Base-by-base conservation (phyloP, 169 alveolate genomes). In the Babesia microti region DNA sequence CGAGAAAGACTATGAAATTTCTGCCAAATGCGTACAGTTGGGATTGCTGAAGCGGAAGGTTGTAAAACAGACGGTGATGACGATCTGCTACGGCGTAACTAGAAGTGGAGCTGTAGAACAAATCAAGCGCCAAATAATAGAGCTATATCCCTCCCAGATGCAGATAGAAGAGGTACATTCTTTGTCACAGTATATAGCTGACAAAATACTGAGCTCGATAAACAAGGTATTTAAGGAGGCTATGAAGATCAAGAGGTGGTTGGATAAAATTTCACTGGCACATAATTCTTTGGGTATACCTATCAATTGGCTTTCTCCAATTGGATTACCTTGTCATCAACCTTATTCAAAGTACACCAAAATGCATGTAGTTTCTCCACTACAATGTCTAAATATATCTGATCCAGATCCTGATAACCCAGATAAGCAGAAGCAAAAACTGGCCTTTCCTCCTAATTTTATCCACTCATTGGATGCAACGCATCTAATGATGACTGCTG, bases 1-100 rank as follows among this genome's bases (percentile, higher is more conserved):
- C 2, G 33, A 7, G 21, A 17, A 9, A 9, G 2, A 39, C 14
- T 22, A 12, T 39, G 26, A n/a, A 9, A n/a, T 11, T 9, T 2
- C 89, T 12, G 45, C 69, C 7, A 45, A 73, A 23, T 79, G 92
- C 33, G 39, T 75, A 32, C 48, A 68, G 48, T 53, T 53, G 41
- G 87, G 87, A 17, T 34, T 89, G 19, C 74, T 92, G 40, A 74
- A 76, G 59, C 60, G 98, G 17, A 89, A 83, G 46, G 89, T 87
- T n/a, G 95, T 94, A 30, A 94, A 94, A 66, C 95, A 94, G 79
- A 94, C 99, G n/a, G 96, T 94, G 17, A 94, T 94, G 99, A 94
- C 99, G 24, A 88, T 95, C 18, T 94, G 95, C 27, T 94, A 94
- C 60, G 99, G 99, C 4, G 99, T 94, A 9, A 94, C 99, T 1